Evolutionary conservation across 129 eudicot species (phyloP).

Genomic region (Logfia minima): DNA sequence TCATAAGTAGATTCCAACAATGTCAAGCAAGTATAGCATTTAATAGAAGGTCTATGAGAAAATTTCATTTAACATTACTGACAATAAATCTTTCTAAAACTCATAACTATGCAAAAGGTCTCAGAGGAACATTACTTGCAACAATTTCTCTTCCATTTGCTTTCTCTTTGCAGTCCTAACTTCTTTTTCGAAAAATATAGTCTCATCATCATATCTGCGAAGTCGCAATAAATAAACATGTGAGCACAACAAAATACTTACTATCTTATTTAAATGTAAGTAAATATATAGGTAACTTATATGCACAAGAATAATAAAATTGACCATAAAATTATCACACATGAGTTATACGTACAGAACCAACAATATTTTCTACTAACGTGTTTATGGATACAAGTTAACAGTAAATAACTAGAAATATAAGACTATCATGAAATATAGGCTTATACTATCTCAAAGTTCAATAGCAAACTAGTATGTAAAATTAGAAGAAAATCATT

Average conservation of each 20-base stretch:
- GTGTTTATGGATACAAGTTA: background rate
- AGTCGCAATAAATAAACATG: background rate
- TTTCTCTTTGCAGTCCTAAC: slow-evolving; percentile 51
- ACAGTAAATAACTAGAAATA: too few species aligned
- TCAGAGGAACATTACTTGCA: slow-evolving; percentile 36
- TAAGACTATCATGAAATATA: background rate
- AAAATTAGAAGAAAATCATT: background rate
- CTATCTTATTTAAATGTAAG: background rate
- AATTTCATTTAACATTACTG: background rate
- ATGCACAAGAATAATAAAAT: background rate
- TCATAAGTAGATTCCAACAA: background rate
- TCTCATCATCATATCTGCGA: slow-evolving; percentile 56
- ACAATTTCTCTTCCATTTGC: slow-evolving; percentile 47
- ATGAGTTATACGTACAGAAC: background rate
- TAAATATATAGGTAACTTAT: background rate
- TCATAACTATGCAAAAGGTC: background rate
- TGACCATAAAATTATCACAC: background rate
- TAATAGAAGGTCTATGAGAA: background rate
- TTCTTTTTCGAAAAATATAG: slow-evolving; percentile 55
- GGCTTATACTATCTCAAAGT: background rate
- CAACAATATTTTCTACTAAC: background rate
- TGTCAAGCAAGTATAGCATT: background rate
- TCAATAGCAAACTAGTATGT: background rate
- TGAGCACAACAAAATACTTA: background rate
- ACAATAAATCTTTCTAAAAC: background rate